Base-by-base conservation (phyloP, 805 yeast genomes). In the Saccharomyces kudriavzevii region DNA sequence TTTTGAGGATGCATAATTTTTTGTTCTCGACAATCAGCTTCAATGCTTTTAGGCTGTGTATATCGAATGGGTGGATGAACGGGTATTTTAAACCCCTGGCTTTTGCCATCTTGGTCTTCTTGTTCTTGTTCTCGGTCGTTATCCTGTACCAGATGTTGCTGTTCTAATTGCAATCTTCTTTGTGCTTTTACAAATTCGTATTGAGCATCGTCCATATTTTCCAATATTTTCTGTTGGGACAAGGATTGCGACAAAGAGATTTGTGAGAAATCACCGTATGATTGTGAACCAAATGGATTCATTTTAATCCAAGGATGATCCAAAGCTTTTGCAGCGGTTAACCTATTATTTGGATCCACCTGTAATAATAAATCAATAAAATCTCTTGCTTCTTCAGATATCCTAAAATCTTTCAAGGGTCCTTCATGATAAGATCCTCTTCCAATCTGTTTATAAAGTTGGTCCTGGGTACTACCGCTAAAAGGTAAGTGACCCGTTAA, bases 401-500 rank as follows among this genome's bases (percentile, higher is more conserved):
- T 77, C 13, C 82, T 78, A 55, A 80, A 82, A 45, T 83, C 83
- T 57, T 79, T 79, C 49, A 92, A 72, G 1, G 92, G 85, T 4
- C 85, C 82, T 54, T 82, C 88, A 67, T 89, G 92, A 64, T 84
- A 92, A 27, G 85, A 81, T 1, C 97, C 98, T 13, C 77, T 70
- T 51, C 80, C 77, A 48, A 94, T 91, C 61, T 87, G 85, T 54
- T 78, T 78, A 70, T 88, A 88, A 62, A 94, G 73, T 56, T 87
- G 87, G 14, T 87, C 91, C 63, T 92, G 98, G 0, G 97, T 89
- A 51, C 84, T 79, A 0, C 97, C 97, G 67, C 92, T 89, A 68
- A 94, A 94, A 6, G 99, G 99, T 56, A 92, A 74, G 76, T 89
- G 97, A 0, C 94, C 92, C 0, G 99, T 92, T 52, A 94, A 70